Evolutionary conservation across 169 alveolate species (phyloP).

Genomic region (Plasmodium reichenowi): DNA sequence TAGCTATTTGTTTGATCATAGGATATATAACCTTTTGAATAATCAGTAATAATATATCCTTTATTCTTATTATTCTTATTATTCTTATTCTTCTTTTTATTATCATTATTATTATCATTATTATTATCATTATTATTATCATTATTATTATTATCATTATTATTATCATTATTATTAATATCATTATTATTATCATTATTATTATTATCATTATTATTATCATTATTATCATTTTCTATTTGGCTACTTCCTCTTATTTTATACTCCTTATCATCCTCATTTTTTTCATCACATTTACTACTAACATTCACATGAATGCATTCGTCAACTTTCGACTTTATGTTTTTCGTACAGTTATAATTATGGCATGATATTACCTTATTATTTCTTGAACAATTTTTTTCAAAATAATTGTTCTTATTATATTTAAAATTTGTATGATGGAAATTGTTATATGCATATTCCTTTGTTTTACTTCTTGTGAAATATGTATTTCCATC

Average conservation of each 20-base stretch:
- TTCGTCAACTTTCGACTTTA: not conserved
- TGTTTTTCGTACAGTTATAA: not conserved
- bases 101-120: not conserved
- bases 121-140: not conserved
- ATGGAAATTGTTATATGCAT: not conserved
- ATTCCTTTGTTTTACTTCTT: conserved; percentile 14
- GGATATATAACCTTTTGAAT: not conserved
- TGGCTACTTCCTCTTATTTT: not conserved
- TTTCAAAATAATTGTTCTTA: not conserved
- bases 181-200: not conserved
- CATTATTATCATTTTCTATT: not conserved
- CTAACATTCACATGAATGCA: too few species aligned
- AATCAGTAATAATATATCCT: not conserved
- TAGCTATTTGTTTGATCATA: too few species aligned
- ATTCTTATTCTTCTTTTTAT: not conserved
- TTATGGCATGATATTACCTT: not conserved
- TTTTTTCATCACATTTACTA: not conserved
- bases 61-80: not conserved
- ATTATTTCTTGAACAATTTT: not conserved
- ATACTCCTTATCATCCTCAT: not conserved
- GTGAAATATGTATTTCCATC: conserved; percentile 10
- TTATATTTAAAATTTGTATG: conserved; percentile 5
- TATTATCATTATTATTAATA: not conserved
- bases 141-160: not conserved
- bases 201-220: not conserved